Conservation (phyloP, 306 rosid species). For the Ammopiptanthus mongolicus region DNA sequence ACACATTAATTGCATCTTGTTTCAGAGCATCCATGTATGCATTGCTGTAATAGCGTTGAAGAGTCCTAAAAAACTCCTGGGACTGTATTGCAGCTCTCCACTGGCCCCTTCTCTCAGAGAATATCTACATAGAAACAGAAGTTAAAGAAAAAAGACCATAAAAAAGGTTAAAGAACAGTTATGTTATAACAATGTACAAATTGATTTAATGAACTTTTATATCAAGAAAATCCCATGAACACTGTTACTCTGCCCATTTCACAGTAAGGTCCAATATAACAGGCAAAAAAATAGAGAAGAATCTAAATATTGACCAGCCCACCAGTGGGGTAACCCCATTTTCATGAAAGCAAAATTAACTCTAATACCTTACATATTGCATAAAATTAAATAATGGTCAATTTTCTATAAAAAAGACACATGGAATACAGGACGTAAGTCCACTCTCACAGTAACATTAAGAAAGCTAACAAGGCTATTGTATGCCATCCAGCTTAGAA, state of each 20-base stretch:
- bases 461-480: constrained; percentile 11
- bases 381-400: neutral
- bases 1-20: constrained; percentile 93
- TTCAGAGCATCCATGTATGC: constrained; percentile 80
- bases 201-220: neutral
- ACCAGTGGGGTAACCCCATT: neutral
- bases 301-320: neutral
- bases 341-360: neutral
- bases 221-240: neutral
- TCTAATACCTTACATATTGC: neutral
- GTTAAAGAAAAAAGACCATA: neutral
- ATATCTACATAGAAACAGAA: constrained; percentile 51
- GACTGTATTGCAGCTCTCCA: constrained; percentile 98
- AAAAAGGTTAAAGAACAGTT: neutral
- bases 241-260: neutral
- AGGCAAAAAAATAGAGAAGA: constrained; percentile 16
- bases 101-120: constrained; percentile 92
- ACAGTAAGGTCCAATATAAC: neutral
- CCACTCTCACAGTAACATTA: neutral
- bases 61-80: constrained; percentile 89
- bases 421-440: constrained; percentile 1
- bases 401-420: neutral
- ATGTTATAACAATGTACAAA: neutral
- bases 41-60: constrained; percentile 90
- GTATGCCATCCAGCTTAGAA: constrained; percentile 7